phyloP scores from a whole-genome alignment of 2,329 filamentous ascomycete species.

The Thermothelomyces thermophilus region DNA sequence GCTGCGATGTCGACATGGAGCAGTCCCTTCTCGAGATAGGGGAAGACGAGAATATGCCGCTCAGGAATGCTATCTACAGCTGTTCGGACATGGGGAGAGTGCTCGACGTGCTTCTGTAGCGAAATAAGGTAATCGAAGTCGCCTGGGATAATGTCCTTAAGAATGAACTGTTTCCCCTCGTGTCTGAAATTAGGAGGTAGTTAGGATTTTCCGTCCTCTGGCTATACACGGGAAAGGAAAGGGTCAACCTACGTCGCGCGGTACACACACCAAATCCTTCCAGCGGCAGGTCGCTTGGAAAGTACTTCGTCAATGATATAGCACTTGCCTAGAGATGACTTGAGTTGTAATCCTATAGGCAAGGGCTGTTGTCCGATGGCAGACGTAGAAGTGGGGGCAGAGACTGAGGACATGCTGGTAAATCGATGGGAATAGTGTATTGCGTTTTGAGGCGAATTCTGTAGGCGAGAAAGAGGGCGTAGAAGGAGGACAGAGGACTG shows the following conservation, averaged over 20 bases:
- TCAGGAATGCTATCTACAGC: constrained; percentile 8
- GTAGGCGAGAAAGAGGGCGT: constrained; percentile 4
- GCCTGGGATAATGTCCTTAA: constrained; percentile 9
- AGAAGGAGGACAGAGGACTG: constrained; percentile 2
- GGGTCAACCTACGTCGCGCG: constrained; percentile 16
- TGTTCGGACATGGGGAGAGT: constrained; percentile 7
- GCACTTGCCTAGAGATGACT: constrained; percentile 15
- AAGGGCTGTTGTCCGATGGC: constrained; percentile 15
- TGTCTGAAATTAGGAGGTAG: constrained; percentile 8
- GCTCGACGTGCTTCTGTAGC: constrained; percentile 3
- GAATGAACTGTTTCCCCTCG: constrained; percentile 6
- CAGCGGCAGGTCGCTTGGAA: constrained; percentile 17
- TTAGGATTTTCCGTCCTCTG: constrained; percentile 5
- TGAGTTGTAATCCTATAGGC: constrained; percentile 12
- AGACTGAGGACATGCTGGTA: constrained; percentile 15
- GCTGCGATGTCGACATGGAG: neutral
- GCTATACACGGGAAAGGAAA: constrained; percentile 11
- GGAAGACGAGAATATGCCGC: constrained; percentile 5
- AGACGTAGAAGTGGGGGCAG: constrained; percentile 7
- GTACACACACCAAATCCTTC: constrained; percentile 18
- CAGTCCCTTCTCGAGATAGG: constrained; percentile 4
- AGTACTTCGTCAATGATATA: constrained; percentile 20
- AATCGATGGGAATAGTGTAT: constrained; percentile 10
- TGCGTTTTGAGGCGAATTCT: constrained; percentile 9
- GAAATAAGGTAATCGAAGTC: constrained; percentile 6